Base-by-base conservation (phyloP, 192 early-diverging fungal species). In the Backusella mclennaniae region DNA sequence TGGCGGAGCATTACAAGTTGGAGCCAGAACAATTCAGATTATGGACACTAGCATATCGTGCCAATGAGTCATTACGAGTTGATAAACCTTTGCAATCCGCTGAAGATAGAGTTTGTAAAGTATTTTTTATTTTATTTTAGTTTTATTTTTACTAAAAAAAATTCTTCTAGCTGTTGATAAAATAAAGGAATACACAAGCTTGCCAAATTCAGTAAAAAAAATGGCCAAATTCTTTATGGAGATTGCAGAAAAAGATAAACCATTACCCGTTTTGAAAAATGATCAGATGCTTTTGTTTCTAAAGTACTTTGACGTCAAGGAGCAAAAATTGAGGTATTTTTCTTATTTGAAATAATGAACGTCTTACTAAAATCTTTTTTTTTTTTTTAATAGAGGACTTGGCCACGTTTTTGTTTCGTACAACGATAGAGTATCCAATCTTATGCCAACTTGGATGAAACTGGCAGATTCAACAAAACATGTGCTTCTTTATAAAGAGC, bases 1-100 rank as follows among this genome's bases (percentile, higher is more conserved):
- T 79, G 12, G 31, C 41, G 6, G 46, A 68, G 2, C 73, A 79
- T 66, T 79, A 74, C 38, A 74, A 79, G 15, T 6, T 79, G 5
- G 73, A 66, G 5, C 33, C 23, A 15, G 88, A 88, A 19, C 76
- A 84, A 52, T 86, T 97, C 66, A 88, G 96, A 23, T 77, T 99
- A 70, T 99, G 98, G 98, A 87, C 84, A 1, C 81, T 98, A 75
- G 87, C 93, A 4, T 90, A 90, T 8, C 91, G 98, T 6, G 88
- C 93, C 75, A 98, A 99, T 86, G 92, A 93, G 79, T 97, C 96
- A 1, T 77, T 94, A 21, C 87, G 98, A 42, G 93, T 93, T 5
- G 96, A 97, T 79, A 59, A 83, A 46, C 88, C 92, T 21, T 86
- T 93, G 68, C 79, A 84, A 23, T 84, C 86, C 33, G 39, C 78